Evolutionary conservation across 2,329 filamentous ascomycete genomes (phyloP).

Genomic region (Aspergillus melleus): DNA sequence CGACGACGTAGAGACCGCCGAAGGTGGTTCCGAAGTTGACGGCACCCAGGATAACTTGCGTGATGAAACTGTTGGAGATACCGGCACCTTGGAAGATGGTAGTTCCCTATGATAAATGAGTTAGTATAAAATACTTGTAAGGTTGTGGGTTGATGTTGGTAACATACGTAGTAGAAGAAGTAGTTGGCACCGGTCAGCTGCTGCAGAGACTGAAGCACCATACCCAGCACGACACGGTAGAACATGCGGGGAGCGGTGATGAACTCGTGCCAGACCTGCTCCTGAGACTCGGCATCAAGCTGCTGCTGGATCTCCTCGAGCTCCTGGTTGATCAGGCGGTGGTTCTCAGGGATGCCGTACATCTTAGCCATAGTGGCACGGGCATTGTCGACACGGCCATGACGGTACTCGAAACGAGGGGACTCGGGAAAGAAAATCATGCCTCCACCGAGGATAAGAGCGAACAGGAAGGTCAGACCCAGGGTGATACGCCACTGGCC

Average conservation of each 20-base stretch:
- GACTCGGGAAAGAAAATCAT: conserved; percentile 59
- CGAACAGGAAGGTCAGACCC: conserved; percentile 59
- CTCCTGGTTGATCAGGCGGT: conserved; percentile 54
- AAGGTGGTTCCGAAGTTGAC: conserved; percentile 70
- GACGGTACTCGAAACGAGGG: conserved; percentile 59
- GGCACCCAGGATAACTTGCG: conserved; percentile 63
- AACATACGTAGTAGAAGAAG: conserved; percentile 56
- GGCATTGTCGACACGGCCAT: conserved; percentile 54
- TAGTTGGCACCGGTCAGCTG: conserved; percentile 49
- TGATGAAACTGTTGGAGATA: conserved; percentile 63
- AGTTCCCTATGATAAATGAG: conserved; percentile 32
- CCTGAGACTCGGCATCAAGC: conserved; percentile 53
- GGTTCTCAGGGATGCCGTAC: conserved; percentile 56
- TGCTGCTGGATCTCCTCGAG: conserved; percentile 58
- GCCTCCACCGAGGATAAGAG: conserved; percentile 55
- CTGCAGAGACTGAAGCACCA: conserved; percentile 45
- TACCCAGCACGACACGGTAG: conserved; percentile 45
- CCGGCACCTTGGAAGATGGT: conserved; percentile 62
- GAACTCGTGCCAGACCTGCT: conserved; percentile 42
- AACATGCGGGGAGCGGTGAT: conserved; percentile 48
- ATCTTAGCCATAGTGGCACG: conserved; percentile 54
- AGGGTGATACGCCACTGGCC: conserved; percentile 54
- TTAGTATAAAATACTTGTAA: conserved; percentile 13
- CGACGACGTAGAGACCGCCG: conserved; percentile 67
- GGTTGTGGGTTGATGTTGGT: neutral